Evolutionary conservation across 2,329 filamentous ascomycete genomes (phyloP).

Genomic region (Colletotrichum filicis): DNA sequence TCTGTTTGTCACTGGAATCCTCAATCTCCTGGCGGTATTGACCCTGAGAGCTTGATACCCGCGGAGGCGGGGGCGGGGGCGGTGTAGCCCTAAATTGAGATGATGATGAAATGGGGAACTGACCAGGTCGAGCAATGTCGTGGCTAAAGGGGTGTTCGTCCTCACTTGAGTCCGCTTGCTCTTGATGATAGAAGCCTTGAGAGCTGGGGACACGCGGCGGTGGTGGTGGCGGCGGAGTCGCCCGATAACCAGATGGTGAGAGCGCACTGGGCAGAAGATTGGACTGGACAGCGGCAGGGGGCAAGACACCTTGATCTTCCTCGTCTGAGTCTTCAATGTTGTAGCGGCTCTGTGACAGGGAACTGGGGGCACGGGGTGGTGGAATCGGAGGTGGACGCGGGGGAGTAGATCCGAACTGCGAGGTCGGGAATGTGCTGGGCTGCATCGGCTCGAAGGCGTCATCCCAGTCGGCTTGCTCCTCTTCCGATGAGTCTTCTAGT

Average conservation of each 20-base stretch:
- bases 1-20: constrained; percentile 20
- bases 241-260: neutral
- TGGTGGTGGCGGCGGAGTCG: constrained; percentile 7
- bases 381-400: neutral
- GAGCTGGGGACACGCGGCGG: constrained; percentile 14
- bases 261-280: constrained; percentile 4
- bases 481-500: constrained; percentile 17
- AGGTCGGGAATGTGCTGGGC: neutral
- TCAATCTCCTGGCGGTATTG: constrained; percentile 7
- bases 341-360: constrained; percentile 11
- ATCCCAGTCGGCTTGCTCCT: constrained; percentile 11
- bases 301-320: constrained; percentile 24
- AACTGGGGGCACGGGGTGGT: constrained; percentile 4
- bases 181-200: constrained; percentile 30
- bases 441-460: constrained; percentile 4
- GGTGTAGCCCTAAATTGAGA: constrained; percentile 25
- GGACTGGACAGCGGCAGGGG: neutral
- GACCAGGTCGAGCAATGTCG: constrained; percentile 29
- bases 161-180: constrained; percentile 32
- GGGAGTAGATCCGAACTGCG: neutral
- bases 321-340: constrained; percentile 9
- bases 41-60: constrained; percentile 13
- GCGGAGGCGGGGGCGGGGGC: constrained; percentile 16
- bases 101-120: constrained; percentile 35
- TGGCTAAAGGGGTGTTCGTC: constrained; percentile 17